Evolutionary conservation across 768 basidiomycete genomes (phyloP), one percentile per base, ranked within the genome.

Genomic region (Termitomyces sp.): DNA sequence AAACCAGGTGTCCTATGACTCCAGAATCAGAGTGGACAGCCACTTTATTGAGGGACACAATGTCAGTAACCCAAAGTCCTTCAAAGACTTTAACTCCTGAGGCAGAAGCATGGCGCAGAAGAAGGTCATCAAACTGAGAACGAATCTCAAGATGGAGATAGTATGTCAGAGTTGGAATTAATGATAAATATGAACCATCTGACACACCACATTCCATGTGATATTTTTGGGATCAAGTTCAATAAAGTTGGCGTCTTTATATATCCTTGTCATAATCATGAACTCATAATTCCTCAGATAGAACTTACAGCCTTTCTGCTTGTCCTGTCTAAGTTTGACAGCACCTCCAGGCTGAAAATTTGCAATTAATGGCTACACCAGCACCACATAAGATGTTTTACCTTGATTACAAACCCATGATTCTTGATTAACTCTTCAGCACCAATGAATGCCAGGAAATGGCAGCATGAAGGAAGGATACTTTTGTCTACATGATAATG

Each of bases 161-260:
- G 14, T 17, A 49, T 17, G 12, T 32, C 17, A 12, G 17, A 3
- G 9, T 4, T 47, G 17, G 5, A 5, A 16, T 17, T 29, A 32
- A 7, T 16, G 16, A 27, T 16, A n/a, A 49, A 17, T 2, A 19
- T 10, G 1, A 23, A n/a, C 7, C 29, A 29, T 29, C 29, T 29
- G 19, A 76, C 81, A 56, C 58, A 82, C 82, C 58, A 87, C 83
- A 62, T 87, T 86, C 83, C 84, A 86, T 1, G 85, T 71, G 47
- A 68, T 69, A 53, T 84, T 83, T 1, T 68, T 62, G 10, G 75
- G 75, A 53, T 81, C 79, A 5, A 79, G 66, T 9, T 76, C 74
- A 58, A 82, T 69, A 61, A 87, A 86, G 63, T 86, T 82, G 3
- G 85, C 81, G 65, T 83, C 82, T 85, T 56, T 16, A 49, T 31